Base-by-base conservation (phyloP, 441 rosid genomes). In the Heliophila coronopifolia region DNA sequence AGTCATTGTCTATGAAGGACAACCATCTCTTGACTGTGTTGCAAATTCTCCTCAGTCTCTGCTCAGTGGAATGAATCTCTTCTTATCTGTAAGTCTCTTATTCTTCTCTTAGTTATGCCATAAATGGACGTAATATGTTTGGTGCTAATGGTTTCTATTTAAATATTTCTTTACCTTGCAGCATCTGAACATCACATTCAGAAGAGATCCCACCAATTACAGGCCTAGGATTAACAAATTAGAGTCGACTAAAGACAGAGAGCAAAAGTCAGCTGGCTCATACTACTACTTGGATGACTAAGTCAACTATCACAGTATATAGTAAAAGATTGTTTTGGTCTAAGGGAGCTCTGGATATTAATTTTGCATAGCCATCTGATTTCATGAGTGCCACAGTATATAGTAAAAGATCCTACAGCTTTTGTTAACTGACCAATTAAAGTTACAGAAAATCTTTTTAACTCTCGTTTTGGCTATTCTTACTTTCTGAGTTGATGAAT, bases 131-230 rank as follows among this genome's bases (percentile, higher is more conserved):
- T 8, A 6, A n/a, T n/a, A 27, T 2, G 43, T 43, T 52, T 13
- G 19, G 8, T 22, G 31, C 52, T 37, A 37, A 49, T 41, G 30
- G 31, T 30, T 17, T 8, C 24, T 7, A 22, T 22, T 22, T 36
- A 11, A 22, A 41, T 18, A 13, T 27, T 50, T 28, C 1, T 1
- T 7, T 48, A 2, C 26, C 3, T 1, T 65, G 68, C 82, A 91
- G 98, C 98, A 91, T 62, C 71, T 91, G 42, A 84, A 91, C 66
- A 91, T 91, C 54, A 91, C 98, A n/a, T 91, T 91, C 58, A 77
- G 98, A 72, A 80, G 98, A 17, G 98, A 91, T 41, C 98, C 96
- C 7, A 91, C 95, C 1, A 91, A 91, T 55, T 91, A 20, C 70
- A 78, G 98, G 30, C 98, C 98, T 18, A 80, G 98, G 54, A 87